These are phyloP conservation scores for Chrysosporium queenslandicum DNA, from an alignment of 2,329 filamentous ascomycete genomes.

Conservation along the genomic window DNA sequence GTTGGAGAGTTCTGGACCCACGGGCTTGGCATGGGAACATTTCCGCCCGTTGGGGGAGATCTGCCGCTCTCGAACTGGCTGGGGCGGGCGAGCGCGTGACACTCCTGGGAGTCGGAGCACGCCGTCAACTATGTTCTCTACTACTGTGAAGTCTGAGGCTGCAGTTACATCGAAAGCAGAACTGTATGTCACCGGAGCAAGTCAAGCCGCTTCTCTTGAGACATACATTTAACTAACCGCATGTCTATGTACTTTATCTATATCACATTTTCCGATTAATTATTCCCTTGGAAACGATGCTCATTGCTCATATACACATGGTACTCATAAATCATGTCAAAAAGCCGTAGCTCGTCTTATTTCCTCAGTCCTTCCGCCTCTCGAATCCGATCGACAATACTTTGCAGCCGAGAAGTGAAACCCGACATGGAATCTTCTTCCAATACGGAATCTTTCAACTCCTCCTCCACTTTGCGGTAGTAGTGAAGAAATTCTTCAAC, in stretches of 20 bases:
- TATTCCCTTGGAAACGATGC: neutral
- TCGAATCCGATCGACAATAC: conserved; percentile 42
- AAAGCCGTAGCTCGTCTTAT: neutral
- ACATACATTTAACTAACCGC: too few relatives aligned
- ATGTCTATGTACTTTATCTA: too few relatives aligned
- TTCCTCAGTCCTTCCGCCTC: conserved; percentile 12
- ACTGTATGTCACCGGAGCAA: neutral
- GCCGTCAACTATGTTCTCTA: neutral
- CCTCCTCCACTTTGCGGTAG: conserved; percentile 49
- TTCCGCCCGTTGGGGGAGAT: neutral
- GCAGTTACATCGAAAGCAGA: neutral
- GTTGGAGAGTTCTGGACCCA: conserved; percentile 2
- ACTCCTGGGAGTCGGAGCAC: neutral
- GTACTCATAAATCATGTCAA: neutral
- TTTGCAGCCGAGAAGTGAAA: conserved; percentile 46
- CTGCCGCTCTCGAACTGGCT: neutral
- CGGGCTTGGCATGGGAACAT: neutral
- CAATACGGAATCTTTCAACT: conserved; percentile 33
- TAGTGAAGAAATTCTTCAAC: conserved; percentile 54
- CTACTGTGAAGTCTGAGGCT: too few relatives aligned
- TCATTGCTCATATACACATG: neutral
- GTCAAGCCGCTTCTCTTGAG: too few relatives aligned
- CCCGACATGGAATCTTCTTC: conserved; percentile 41
- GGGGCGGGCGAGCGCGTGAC: neutral
- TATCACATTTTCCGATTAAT: neutral